Conservation (phyloP, 495 filamentous ascomycete genomes). For the Aspergillus asperescens region DNA sequence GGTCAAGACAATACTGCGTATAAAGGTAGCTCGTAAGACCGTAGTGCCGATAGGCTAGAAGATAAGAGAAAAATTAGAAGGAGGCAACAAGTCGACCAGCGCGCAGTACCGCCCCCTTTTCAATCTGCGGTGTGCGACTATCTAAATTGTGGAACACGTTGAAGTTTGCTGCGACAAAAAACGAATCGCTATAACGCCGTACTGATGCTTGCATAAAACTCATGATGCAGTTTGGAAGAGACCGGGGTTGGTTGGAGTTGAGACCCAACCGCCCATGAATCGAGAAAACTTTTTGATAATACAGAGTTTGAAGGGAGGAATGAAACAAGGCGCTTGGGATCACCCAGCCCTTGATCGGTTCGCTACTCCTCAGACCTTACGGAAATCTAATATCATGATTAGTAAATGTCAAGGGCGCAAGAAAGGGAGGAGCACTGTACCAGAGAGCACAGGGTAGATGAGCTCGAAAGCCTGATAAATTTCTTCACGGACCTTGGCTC, state of each 20-base stretch:
- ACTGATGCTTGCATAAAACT: constrained; percentile 46
- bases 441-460: constrained; percentile 97
- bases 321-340: constrained; percentile 26
- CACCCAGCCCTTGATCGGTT: constrained; percentile 15
- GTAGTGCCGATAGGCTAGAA: constrained; percentile 14
- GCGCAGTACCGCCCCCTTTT: constrained; percentile 49
- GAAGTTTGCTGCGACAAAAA: constrained; percentile 15
- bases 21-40: neutral
- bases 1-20: neutral
- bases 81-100: constrained; percentile 57
- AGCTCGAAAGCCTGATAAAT: constrained; percentile 98
- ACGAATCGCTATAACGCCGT: constrained; percentile 48
- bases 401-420: constrained; percentile 17
- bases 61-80: constrained; percentile 30
- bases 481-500: constrained; percentile 96
- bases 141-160: constrained; percentile 41
- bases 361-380: constrained; percentile 49
- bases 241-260: constrained; percentile 16
- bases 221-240: constrained; percentile 24
- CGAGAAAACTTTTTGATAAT: constrained; percentile 48
- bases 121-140: constrained; percentile 45
- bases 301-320: constrained; percentile 45
- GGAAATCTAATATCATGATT: constrained; percentile 52
- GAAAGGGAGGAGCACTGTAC: constrained; percentile 40
- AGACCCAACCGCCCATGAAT: constrained; percentile 22